These are phyloP conservation scores for Pelargonium fulgidum DNA, from an alignment of 441 rosid genomes.

Conservation along the genomic window DNA sequence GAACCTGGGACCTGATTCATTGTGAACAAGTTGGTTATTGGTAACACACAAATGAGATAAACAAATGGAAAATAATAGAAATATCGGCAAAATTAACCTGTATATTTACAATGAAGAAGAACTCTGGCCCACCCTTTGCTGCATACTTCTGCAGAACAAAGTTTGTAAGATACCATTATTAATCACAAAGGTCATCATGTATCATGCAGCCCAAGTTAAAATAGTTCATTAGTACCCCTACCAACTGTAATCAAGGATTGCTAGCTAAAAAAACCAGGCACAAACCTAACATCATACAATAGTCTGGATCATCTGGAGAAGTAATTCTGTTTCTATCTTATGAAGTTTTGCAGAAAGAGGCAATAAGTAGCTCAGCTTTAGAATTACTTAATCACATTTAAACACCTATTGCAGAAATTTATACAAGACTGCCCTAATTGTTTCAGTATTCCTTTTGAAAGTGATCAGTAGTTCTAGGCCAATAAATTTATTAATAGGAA, in stretches of 20 bases:
- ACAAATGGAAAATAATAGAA: not conserved
- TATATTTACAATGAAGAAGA: constrained; percentile 78
- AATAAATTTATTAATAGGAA: constrained; percentile 12
- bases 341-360: not conserved
- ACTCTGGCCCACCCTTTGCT: constrained; percentile 78
- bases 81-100: constrained; percentile 42
- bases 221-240: not conserved
- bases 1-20: constrained; percentile 75
- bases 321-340: not conserved
- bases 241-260: not conserved
- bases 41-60: constrained; percentile 8
- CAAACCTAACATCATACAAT: not conserved
- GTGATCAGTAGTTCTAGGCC: not conserved
- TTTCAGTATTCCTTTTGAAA: not conserved
- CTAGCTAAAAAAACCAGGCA: not conserved
- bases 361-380: constrained; percentile 1
- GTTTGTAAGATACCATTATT: constrained; percentile 18
- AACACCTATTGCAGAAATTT: not conserved
- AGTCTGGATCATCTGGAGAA: not conserved
- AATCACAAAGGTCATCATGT: constrained; percentile 14
- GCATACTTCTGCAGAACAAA: constrained; percentile 74
- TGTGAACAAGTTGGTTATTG: constrained; percentile 17
- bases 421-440: not conserved
- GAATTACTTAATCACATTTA: not conserved
- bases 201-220: not conserved